Evolutionary conservation across 176 grass and related monocot species (phyloP), one percentile per base, ranked within the genome.

Genomic region (Bothriochloa decipiens): DNA sequence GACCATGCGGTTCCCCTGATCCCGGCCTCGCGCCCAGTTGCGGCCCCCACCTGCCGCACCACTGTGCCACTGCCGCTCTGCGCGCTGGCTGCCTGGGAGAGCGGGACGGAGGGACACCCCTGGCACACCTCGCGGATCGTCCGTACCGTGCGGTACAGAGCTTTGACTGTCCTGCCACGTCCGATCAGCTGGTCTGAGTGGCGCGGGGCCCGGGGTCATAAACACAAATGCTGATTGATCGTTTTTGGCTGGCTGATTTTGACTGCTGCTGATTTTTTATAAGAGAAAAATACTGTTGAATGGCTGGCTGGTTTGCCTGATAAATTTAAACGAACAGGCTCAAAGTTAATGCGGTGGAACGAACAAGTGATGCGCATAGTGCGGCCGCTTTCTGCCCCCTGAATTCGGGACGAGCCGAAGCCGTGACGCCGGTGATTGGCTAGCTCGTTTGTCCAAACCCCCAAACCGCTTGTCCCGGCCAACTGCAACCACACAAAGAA

Each of bases 121-220:
- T n/a, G n/a, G n/a, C n/a, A n/a, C 69, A 26, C 47, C 39, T 66
- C 81, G 35, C 22, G 58, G 39, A 22, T 10, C 23, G 63, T 71
- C 52, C 64, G 87, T 81, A 72, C 69, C 3, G 28, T 2, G n/a
- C 61, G 39, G 68, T 71, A 67, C 76, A 2, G 14, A 7, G n/a
- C 61, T 76, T 85, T 85, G 82, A 89, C 87, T 65, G 70, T 53
- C 67, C 20, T 22, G 62, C 77, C 87, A 81, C 77, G 87, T 89
- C 63, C 11, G 71, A 68, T 63, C 37, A 22, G n/a, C 46, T 53
- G 18, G 65, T 6, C 42, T 50, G 75, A 4, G 72, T 53, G 43
- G 28, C 62, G 39, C 47, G 11, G 87, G 70, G 70, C 4, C 28
- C 68, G 0, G 3, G 47, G 36, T 28, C 55, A 81, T 89, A n/a